A percentile compares a stretch with the other conserved stretches of the same genome.
phyloP scores from a whole-genome alignment of 139 green algal genomes.

The Chlorella sp. region DNA sequence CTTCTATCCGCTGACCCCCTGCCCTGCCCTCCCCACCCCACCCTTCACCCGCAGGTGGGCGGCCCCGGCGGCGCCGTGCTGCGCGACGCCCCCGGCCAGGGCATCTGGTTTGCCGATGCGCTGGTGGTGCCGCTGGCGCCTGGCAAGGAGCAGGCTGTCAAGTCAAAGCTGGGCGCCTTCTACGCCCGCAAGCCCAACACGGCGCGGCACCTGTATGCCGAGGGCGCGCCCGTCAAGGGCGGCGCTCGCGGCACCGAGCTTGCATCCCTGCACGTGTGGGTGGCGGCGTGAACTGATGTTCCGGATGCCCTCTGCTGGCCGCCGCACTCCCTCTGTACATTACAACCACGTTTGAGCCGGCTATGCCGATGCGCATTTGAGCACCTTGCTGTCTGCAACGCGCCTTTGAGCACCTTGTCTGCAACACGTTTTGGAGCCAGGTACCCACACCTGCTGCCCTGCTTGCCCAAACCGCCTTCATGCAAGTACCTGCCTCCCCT shows the following conservation, averaged over 20 bases:
- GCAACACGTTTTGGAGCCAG: too few species aligned
- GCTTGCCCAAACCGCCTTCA: too few species aligned
- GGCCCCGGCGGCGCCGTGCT: constrained; percentile 66
- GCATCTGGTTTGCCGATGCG: constrained; percentile 76
- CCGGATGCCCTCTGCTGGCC: too few species aligned
- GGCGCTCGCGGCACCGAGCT: constrained; percentile 49
- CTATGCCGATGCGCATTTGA: too few species aligned
- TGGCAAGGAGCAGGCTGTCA: constrained; percentile 41
- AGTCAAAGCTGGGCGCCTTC: constrained; percentile 70
- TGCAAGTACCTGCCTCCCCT: too few species aligned
- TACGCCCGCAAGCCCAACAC: constrained; percentile 62
- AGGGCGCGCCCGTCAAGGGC: constrained; percentile 40
- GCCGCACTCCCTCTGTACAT: too few species aligned
- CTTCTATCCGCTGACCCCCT: not conserved
- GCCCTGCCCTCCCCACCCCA: not conserved
- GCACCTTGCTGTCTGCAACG: too few species aligned
- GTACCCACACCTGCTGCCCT: too few species aligned
- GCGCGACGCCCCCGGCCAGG: constrained; percentile 55
- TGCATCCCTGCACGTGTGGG: constrained; percentile 58
- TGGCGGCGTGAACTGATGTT: constrained; percentile 47
- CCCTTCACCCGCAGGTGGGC: constrained; percentile 53
- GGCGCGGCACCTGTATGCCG: constrained; percentile 59
- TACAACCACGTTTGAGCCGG: too few species aligned
- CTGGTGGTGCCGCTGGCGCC: constrained; percentile 64
- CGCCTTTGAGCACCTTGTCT: too few species aligned